phyloP scores from a whole-genome alignment of 768 basidiomycete genomes.

The Podaxis sp. region DNA sequence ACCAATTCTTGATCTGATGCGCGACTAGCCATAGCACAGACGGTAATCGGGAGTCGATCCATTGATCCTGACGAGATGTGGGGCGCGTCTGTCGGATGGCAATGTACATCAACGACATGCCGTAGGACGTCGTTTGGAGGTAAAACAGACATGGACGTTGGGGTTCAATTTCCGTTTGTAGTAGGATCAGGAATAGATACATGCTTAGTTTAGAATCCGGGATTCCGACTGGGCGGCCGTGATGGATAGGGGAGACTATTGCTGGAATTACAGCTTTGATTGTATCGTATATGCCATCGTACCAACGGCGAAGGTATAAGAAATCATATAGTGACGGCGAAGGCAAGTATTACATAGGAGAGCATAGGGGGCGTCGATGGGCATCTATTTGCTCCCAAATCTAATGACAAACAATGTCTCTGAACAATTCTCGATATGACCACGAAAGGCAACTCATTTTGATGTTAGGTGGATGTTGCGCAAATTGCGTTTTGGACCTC shows the following conservation, averaged over 20 bases:
- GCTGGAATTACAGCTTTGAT: neutral
- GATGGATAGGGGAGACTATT: neutral
- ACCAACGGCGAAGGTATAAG: too few relatives aligned
- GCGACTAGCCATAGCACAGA: conserved; percentile 83
- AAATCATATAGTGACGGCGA: too few relatives aligned
- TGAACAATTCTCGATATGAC: neutral
- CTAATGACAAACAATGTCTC: neutral
- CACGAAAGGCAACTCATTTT: neutral
- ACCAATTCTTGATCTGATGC: conserved; percentile 72
- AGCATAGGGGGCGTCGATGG: neutral
- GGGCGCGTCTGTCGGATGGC: conserved; percentile 84
- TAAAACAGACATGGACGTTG: conserved; percentile 12
- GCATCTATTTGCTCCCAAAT: neutral
- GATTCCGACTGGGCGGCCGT: neutral
- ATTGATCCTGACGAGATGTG: conserved; percentile 47
- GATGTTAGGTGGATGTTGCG: neutral
- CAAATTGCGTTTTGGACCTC: conserved; percentile 15
- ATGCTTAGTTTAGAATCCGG: neutral
- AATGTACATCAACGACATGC: conserved; percentile 86
- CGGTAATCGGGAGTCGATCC: conserved; percentile 56
- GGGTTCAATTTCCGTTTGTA: neutral
- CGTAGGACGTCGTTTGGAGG: conserved; percentile 47
- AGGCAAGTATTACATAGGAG: neutral
- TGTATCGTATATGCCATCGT: neutral
- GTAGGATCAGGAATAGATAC: neutral